Conservation (phyloP, 1,284 basidiomycete genomes). For the Tremellales sp. region DNA sequence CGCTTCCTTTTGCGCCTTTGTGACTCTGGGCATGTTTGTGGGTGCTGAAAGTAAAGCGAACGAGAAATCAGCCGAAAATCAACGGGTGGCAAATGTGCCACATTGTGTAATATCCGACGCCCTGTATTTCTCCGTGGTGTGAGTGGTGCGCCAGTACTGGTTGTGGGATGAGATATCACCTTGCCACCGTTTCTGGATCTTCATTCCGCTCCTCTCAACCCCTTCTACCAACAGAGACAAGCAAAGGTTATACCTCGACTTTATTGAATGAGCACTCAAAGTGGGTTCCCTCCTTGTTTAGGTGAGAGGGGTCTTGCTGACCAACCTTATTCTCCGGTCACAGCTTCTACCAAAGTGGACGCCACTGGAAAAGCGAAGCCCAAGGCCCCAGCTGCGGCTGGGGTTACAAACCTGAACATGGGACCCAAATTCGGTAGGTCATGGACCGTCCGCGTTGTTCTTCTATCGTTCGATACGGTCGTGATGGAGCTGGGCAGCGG, state of each 20-base stretch:
- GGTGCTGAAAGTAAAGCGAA: neutral
- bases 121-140: no score
- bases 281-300: conserved; percentile 11
- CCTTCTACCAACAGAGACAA: conserved; percentile 3
- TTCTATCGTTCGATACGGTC: no score
- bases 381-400: conserved; percentile 38
- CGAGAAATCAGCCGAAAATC: conserved; percentile 6
- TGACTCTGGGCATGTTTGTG: conserved; percentile 36
- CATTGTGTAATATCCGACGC: no score
- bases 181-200: neutral
- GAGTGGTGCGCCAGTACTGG: no score
- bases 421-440: conserved; percentile 36
- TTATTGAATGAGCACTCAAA: conserved; percentile 44
- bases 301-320: conserved; percentile 2
- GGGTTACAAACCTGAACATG: conserved; percentile 57
- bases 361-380: conserved; percentile 43
- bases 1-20: conserved; percentile 38
- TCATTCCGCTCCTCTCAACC: conserved; percentile 1
- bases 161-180: neutral
- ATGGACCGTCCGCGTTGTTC: no score
- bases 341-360: conserved; percentile 46
- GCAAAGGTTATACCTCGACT: conserved; percentile 1
- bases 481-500: no score
- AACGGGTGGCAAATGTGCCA: conserved; percentile 11
- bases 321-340: conserved; percentile 2